Evolutionary conservation across 495 filamentous ascomycete genomes (phyloP).

Genomic region (Thermothielavioides terrestris): DNA sequence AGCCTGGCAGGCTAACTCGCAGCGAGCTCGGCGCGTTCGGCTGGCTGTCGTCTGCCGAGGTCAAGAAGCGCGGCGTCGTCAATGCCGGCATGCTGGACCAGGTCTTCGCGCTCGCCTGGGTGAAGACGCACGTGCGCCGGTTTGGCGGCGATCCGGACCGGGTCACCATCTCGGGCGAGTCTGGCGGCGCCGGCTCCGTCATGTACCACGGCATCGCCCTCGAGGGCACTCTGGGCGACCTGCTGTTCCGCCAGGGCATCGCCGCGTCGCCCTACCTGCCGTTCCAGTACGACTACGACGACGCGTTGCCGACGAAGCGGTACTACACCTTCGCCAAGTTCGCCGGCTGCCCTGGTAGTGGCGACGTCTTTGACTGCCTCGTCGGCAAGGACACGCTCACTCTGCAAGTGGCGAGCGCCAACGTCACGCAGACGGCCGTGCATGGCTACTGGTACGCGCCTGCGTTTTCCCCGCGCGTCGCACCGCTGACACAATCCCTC

Average conservation of each 20-base stretch:
- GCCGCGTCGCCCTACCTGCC: constrained; percentile 47
- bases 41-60: constrained; percentile 14
- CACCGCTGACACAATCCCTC: no score
- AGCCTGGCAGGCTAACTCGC: no score
- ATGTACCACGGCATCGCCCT: constrained; percentile 17
- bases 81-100: constrained; percentile 43
- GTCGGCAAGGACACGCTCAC: constrained; percentile 35
- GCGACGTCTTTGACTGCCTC: constrained; percentile 44
- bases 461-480: no score
- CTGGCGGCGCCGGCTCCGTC: constrained; percentile 37
- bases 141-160: constrained; percentile 41
- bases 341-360: constrained; percentile 34
- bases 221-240: neutral
- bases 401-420: constrained; percentile 30
- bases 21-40: constrained; percentile 21
- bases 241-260: constrained; percentile 30
- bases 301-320: constrained; percentile 6
- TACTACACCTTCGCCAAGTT: constrained; percentile 43
- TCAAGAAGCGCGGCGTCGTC: constrained; percentile 23
- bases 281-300: constrained; percentile 40
- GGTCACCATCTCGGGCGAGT: constrained; percentile 40
- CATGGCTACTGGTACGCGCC: constrained; percentile 12
- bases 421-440: constrained; percentile 3
- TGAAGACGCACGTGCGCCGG: constrained; percentile 47
- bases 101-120: constrained; percentile 36